Evolutionary conservation across 202 grass and related monocot genomes (phyloP).

Genomic region (Schoenoplectus triqueter): DNA sequence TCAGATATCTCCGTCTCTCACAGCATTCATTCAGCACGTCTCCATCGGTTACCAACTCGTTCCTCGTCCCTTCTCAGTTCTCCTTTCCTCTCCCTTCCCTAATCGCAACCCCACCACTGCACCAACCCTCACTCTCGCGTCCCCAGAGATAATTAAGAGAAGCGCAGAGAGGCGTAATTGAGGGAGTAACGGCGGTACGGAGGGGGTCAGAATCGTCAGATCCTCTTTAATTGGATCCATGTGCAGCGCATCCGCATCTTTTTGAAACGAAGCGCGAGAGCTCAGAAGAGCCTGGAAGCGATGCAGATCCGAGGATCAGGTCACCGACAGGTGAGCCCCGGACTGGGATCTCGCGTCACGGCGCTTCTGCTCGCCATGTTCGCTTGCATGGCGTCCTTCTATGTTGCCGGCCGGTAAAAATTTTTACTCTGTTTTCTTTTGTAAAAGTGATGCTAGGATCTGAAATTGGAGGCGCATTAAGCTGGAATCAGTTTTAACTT

Average conservation of each 20-base stretch:
- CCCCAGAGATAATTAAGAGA: neutral
- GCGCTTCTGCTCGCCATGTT: conserved; percentile 92
- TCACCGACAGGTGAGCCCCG: conserved; percentile 46
- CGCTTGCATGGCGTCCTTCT: conserved; percentile 93
- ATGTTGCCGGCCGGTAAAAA: conserved; percentile 87
- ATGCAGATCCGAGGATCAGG: conserved; percentile 88
- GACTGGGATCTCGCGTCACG: conserved; percentile 67
- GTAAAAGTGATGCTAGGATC: conserved; percentile 19
- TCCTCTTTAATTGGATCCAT: conserved; percentile 43
- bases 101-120: neutral
- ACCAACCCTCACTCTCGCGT: neutral
- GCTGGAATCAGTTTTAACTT: neutral
- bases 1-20: neutral
- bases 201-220: neutral
- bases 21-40: neutral
- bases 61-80: neutral
- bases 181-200: neutral
- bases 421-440: neutral
- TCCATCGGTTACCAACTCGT: neutral
- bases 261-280: conserved; percentile 21
- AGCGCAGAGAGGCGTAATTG: conserved; percentile 20
- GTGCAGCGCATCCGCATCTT: conserved; percentile 30
- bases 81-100: neutral
- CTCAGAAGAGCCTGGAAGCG: conserved; percentile 10
- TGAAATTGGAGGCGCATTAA: neutral